A percentile compares a stretch with the other conserved stretches of the same genome.
Evolutionary conservation across 2,329 filamentous ascomycete genomes (phyloP).

Genomic region (Colletotrichum somersetense): DNA sequence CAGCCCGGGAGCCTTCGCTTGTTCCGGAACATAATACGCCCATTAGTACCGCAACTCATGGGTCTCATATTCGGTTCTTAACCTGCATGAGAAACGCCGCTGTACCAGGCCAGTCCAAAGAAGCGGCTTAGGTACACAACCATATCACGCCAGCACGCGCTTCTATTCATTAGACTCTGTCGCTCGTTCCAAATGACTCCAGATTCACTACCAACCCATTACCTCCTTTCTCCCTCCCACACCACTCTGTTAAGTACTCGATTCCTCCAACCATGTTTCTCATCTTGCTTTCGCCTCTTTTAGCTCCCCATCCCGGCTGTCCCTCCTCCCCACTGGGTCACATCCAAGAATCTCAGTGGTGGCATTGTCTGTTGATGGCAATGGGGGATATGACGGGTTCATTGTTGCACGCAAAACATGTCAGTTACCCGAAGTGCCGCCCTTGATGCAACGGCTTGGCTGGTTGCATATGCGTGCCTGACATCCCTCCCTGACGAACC

Average conservation of each 20-base stretch:
- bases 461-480: conserved; percentile 20
- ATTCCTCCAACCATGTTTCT: conserved; percentile 33
- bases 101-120: conserved; percentile 5
- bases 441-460: conserved; percentile 7
- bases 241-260: conserved; percentile 7
- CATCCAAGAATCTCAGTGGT: conserved; percentile 2
- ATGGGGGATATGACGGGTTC: neutral
- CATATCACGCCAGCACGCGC: conserved; percentile 12
- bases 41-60: conserved; percentile 3
- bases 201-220: conserved; percentile 17
- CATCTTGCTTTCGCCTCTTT: conserved; percentile 3
- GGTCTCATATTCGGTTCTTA: neutral
- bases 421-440: neutral
- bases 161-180: conserved; percentile 13
- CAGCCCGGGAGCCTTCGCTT: neutral
- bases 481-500: conserved; percentile 24
- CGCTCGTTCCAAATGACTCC: conserved; percentile 21
- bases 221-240: conserved; percentile 6
- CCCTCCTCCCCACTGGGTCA: neutral
- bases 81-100: neutral
- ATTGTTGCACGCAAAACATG: conserved; percentile 2
- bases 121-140: conserved; percentile 23
- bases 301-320: neutral
- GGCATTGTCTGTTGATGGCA: conserved; percentile 1
- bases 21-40: neutral